Base-by-base conservation (phyloP, 139 green algal genomes). In the Picochlorum sp. region DNA sequence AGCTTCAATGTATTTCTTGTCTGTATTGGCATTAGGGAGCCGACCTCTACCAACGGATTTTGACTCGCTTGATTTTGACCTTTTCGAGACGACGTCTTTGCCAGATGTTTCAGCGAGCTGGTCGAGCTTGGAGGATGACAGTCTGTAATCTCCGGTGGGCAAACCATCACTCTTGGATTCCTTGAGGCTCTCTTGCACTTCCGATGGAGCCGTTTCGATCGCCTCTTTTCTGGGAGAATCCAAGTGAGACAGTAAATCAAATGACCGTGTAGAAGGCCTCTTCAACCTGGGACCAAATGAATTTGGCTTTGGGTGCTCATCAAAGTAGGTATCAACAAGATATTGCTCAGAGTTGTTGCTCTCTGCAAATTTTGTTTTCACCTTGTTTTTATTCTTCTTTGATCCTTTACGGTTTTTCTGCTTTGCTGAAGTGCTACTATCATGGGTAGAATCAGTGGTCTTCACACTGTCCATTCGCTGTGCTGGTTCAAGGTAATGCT, bases 1-100 rank as follows among this genome's bases (percentile, higher is more conserved):
- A 37, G 65, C 83, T 45, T 86, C 77, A 37, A 82, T 44, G 62
- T 87, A 89, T 31, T 84, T 66, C 2, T 60, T 56, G 11, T 88
- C 84, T 14, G 49, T n/a, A 4, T 68, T 49, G 2, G 41, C 16
- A 20, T 23, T 38, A 59, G 60, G 37, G 1, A 66, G 60, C n/a
- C 37, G 14, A 3, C 60, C 60, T 11, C 60, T 20, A 47, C 58
- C 58, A 28, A 65, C 58, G 8, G 47, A 21, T 54, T 21, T 54
- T 20, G 16, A 20, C 1, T 54, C 47, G 18, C n/a, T 54, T 54
- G 51, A 59, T 59, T 20, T 34, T 59, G 15, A 20, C 15, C 16
- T 30, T 34, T 23, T 59, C 6, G 23, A 15, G 34, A 21, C n/a
- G 23, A n/a, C 23, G 18, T 59, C 13, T 41, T 41, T 41, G 0